phyloP scores from a whole-genome alignment of 371 early-diverging fungal species.

The Mortierella sp. region DNA sequence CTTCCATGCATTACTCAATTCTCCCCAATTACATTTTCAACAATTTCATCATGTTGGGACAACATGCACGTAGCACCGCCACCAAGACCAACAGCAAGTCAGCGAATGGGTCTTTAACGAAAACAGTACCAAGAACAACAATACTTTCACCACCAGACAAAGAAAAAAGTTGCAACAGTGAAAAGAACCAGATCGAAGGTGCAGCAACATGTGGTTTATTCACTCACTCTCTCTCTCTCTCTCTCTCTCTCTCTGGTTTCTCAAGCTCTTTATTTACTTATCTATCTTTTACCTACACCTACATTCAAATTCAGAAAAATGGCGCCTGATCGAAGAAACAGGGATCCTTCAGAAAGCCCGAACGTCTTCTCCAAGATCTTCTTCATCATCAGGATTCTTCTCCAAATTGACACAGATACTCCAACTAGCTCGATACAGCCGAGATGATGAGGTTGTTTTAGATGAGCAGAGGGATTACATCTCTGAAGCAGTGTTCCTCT shows the following conservation, averaged over 20 bases:
- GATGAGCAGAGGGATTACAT: neutral
- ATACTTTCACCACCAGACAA: too few relatives aligned
- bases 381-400: neutral
- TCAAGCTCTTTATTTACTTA: too few relatives aligned
- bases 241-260: neutral
- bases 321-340: constrained; percentile 6
- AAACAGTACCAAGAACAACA: too few relatives aligned
- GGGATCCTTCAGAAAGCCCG: neutral
- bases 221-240: neutral
- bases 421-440: too few relatives aligned
- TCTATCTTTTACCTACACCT: neutral
- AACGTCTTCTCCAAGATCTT: neutral
- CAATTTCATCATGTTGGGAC: too few relatives aligned
- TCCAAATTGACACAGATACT: neutral
- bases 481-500: constrained; percentile 2
- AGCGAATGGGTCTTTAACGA: too few relatives aligned
- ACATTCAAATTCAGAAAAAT: neutral
- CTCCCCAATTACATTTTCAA: too few relatives aligned
- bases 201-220: neutral
- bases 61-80: too few relatives aligned
- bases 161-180: too few relatives aligned
- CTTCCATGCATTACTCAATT: too few relatives aligned
- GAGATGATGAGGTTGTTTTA: neutral
- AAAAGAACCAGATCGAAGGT: too few relatives aligned
- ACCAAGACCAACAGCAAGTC: too few relatives aligned